Evolutionary conservation across 805 yeast species (phyloP).

Genomic region (Starmerella potacharoeniae): DNA sequence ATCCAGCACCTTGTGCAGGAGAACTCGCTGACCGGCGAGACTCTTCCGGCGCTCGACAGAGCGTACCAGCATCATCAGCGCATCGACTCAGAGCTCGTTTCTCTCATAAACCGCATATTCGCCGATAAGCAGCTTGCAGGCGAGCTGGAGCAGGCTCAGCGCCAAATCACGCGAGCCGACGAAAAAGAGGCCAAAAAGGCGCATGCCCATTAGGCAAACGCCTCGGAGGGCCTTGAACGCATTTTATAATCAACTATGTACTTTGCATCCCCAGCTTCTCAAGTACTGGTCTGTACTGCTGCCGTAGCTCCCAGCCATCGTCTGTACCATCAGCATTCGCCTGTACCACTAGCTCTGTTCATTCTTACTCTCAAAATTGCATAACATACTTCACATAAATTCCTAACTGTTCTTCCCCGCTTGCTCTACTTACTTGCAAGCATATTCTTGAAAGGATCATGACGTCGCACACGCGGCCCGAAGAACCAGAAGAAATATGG

Average conservation of each 20-base stretch:
- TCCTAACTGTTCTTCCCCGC: too few species aligned
- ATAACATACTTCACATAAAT: too few species aligned
- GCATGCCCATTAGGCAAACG: too few species aligned
- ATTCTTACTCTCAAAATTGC: too few species aligned
- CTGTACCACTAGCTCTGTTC: too few species aligned
- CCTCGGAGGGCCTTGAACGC: too few species aligned
- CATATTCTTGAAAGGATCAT: constrained; percentile 19
- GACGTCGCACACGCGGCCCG: constrained; percentile 31
- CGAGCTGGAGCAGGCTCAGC: constrained; percentile 20
- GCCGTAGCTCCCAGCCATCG: too few species aligned
- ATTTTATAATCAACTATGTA: too few species aligned
- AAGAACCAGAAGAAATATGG: constrained; percentile 43
- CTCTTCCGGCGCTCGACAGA: constrained; percentile 11
- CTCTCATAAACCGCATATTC: constrained; percentile 11
- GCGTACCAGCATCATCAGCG: constrained; percentile 1
- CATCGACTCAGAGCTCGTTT: constrained; percentile 5
- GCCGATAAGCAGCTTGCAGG: constrained; percentile 5
- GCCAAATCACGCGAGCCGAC: constrained; percentile 10
- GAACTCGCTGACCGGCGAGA: constrained; percentile 31
- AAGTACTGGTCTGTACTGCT: too few species aligned
- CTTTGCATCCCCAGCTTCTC: too few species aligned
- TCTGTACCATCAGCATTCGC: too few species aligned
- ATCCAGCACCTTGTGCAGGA: constrained; percentile 43
- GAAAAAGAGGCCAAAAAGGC: neutral
- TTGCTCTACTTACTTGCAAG: neutral